Evolutionary conservation across 1,139 yeast genomes (phyloP), one percentile per base, ranked within the genome.

Genomic region (Yamadazyma oceani): DNA sequence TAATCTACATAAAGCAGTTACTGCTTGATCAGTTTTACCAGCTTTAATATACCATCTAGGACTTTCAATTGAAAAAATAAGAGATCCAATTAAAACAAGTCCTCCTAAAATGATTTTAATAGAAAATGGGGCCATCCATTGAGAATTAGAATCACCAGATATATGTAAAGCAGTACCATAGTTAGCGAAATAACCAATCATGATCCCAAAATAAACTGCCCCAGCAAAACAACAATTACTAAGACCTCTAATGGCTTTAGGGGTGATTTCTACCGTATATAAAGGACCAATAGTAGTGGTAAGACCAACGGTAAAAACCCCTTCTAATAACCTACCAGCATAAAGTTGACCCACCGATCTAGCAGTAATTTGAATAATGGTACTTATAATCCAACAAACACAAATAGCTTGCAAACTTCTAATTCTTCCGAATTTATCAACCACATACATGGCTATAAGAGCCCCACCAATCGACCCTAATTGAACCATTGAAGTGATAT

Each of bases 401-500:
- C 73, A 65, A 21, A 70, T 67, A 7, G 58, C 53, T 50, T 78
- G 80, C 42, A 78, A 57, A 5, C 82, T 64, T 45, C 78, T 60
- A 35, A 77, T 64, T 45, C 85, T 64, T 5, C 86, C 86, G 26
- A 80, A 55, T 32, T 59, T 63, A 52, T 80, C 85, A 28, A 72
- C 77, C 3, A 75, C 53, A 43, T 60, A 67, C 52, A 70, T 63
- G 3, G 83, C 80, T 25, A 78, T 41, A 10, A 78, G 39, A 15
- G 79, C 65, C 17, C 85, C 85, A 28, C 74, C 82, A 41, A 79
- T 71, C 19, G 80, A 71, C 3, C 85, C 85, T 32, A 80, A 55
- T 50, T 77, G 82, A 4, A 79, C 85, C 83, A 80, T 79, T 6
- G 82, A 65, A 2, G 78, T 73, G 48, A 79, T 77, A 50, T 76